Evolutionary conservation across 495 filamentous ascomycete species (phyloP).

Genomic region (Penicillium cataractarum): DNA sequence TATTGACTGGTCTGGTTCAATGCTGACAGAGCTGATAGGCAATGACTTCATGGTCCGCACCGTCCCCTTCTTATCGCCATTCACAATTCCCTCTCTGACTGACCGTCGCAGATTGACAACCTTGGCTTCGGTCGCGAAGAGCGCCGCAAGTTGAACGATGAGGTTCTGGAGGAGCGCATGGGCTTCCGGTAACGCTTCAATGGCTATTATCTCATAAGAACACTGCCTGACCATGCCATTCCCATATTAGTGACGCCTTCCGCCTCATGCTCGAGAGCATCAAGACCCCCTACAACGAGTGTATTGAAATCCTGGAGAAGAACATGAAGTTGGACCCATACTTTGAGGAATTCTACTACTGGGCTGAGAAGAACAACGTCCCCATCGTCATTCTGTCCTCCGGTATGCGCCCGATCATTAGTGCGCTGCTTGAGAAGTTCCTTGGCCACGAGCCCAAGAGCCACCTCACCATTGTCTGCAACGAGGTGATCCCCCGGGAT

Average conservation of each 20-base stretch:
- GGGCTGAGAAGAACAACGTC: conserved; percentile 77
- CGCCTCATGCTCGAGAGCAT: conserved; percentile 84
- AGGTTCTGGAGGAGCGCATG: conserved; percentile 66
- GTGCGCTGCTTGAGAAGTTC: conserved; percentile 74
- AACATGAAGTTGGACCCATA: conserved; percentile 87
- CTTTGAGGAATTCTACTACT: conserved; percentile 85
- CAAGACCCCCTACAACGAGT: conserved; percentile 75
- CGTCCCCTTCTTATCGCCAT: background rate
- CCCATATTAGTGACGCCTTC: conserved; percentile 67
- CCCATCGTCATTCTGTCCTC: conserved; percentile 89
- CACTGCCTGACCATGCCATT: background rate
- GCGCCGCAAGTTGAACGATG: conserved; percentile 67
- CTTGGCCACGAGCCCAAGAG: conserved; percentile 68
- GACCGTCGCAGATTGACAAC: conserved; percentile 72
- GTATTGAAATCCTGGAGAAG: conserved; percentile 70
- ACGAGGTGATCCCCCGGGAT: conserved; percentile 66
- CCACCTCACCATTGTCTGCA: conserved; percentile 83
- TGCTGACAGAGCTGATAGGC: conserved; percentile 49
- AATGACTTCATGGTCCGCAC: conserved; percentile 80
- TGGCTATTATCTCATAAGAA: background rate
- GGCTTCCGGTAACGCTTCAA: conserved; percentile 65
- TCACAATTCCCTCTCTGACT: conserved; percentile 12
- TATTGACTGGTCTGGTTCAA: background rate
- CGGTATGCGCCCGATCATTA: conserved; percentile 92
- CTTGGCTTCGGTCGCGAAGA: conserved; percentile 74